Evolutionary conservation across 1,139 yeast species (phyloP).

Genomic region (Meyerozyma guilliermondii): DNA sequence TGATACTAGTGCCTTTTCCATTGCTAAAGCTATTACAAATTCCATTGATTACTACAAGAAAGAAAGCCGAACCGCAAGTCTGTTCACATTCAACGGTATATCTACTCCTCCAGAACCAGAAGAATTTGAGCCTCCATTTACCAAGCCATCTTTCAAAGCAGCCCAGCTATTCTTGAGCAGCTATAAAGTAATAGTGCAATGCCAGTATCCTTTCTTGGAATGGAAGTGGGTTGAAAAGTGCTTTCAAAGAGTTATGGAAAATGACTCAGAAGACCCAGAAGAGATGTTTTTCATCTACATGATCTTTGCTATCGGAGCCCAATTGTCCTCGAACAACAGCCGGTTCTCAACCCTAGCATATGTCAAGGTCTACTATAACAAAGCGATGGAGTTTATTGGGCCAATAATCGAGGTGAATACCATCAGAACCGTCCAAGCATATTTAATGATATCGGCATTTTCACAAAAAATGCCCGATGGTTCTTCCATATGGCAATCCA

Average conservation of each 20-base stretch:
- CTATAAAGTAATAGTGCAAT: not conserved
- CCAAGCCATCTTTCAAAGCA: not conserved
- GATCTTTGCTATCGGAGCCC: not conserved
- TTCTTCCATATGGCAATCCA: not conserved
- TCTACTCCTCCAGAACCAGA: not conserved
- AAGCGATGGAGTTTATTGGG: not conserved
- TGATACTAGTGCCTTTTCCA: not conserved
- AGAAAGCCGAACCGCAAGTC: not conserved
- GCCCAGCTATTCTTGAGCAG: not conserved
- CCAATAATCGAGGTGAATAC: not conserved
- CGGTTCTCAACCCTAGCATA: not conserved
- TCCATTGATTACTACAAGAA: not conserved
- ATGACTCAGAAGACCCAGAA: not conserved
- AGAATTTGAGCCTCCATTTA: not conserved
- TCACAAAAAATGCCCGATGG: not conserved
- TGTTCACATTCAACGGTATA: not conserved
- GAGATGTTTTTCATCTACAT: not conserved
- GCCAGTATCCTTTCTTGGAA: not conserved
- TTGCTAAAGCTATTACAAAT: not conserved
- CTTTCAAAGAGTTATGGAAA: not conserved
- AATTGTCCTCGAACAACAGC: not conserved
- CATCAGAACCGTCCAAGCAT: not conserved
- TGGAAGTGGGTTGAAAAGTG: not conserved
- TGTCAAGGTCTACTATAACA: not conserved
- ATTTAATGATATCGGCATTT: not conserved